These are phyloP conservation scores for Fusarium chuoi DNA, from an alignment of 2,329 filamentous ascomycete genomes.

Conservation along the genomic window DNA sequence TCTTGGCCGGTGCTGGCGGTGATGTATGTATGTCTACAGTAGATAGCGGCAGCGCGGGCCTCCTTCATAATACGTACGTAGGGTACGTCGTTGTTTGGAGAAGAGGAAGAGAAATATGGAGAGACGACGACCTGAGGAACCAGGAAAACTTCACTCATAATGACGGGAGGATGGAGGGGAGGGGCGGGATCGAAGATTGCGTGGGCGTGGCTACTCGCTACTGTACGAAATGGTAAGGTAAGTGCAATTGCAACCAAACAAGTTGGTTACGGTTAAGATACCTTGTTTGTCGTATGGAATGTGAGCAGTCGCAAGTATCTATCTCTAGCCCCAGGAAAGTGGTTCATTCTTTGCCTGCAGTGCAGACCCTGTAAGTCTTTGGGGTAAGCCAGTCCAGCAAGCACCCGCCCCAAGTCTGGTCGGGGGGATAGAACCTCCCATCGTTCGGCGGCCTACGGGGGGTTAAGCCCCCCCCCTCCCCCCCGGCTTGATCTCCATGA, in stretches of 20 bases:
- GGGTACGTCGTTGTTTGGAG: slow-evolving; percentile 25
- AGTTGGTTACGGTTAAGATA: slow-evolving; percentile 8
- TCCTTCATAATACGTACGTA: not conserved
- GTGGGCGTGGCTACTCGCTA: slow-evolving; percentile 14
- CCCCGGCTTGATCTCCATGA: slow-evolving; percentile 31
- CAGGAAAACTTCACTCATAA: slow-evolving; percentile 7
- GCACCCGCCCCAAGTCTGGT: slow-evolving; percentile 12
- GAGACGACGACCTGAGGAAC: slow-evolving; percentile 20
- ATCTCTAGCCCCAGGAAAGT: slow-evolving; percentile 27
- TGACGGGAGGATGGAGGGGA: slow-evolving; percentile 23
- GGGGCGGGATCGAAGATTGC: slow-evolving; percentile 40
- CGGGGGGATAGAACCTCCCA: slow-evolving; percentile 15
- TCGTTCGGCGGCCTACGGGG: slow-evolving; percentile 18
- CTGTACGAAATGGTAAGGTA: slow-evolving; percentile 14
- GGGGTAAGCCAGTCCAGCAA: slow-evolving; percentile 27
- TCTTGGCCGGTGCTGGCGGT: slow-evolving; percentile 17
- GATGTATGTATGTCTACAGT: slow-evolving; percentile 4
- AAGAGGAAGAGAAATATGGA: slow-evolving; percentile 36
- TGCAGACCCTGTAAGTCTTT: slow-evolving; percentile 8
- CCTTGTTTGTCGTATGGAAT: slow-evolving; percentile 5
- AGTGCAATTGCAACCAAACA: slow-evolving; percentile 10
- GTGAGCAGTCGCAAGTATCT: slow-evolving; percentile 15
- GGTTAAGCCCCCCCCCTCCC: slow-evolving; percentile 5
- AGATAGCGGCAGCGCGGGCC: slow-evolving; percentile 33
- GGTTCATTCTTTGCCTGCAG: not conserved